Percentiles rank a stretch among this genome's conserved stretches.
Conservation (phyloP, 164 flowering plant genomes). For the Brasenia schreberi region DNA sequence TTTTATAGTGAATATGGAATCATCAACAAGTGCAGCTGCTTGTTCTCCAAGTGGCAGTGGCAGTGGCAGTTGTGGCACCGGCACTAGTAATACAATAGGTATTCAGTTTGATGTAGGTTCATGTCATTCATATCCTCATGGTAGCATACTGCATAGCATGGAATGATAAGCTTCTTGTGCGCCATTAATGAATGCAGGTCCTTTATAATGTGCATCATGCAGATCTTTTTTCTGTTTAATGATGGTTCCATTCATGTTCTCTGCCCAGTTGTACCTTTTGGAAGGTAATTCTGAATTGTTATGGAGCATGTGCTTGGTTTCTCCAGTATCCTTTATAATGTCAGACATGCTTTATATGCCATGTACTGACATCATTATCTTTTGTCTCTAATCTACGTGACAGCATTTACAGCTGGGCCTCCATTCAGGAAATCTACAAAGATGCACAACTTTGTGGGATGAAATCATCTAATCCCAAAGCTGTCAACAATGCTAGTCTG, state of each 20-base stretch:
- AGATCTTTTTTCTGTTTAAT: constrained; percentile 76
- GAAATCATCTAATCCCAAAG: constrained; percentile 46
- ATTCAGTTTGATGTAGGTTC: no score
- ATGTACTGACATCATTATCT: not conserved
- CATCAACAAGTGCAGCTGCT: no score
- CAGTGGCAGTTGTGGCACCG: no score
- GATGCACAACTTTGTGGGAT: constrained; percentile 72
- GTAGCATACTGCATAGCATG: no score
- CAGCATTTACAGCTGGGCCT: constrained; percentile 68
- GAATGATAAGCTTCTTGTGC: no score
- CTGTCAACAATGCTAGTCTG: constrained; percentile 53
- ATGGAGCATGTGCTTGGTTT: not conserved
- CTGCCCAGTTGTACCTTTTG: constrained; percentile 94
- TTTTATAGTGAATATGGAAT: no score
- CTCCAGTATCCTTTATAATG: not conserved
- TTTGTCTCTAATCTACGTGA: not conserved
- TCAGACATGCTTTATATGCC: not conserved
- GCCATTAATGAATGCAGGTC: no score
- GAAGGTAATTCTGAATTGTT: constrained; percentile 43
- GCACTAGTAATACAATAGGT: no score
- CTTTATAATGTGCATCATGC: constrained; percentile 11
- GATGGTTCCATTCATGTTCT: constrained; percentile 80
- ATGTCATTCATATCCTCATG: no score
- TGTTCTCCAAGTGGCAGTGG: no score
- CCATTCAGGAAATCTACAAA: constrained; percentile 56